phyloP scores from a whole-genome alignment of 1,284 basidiomycete genomes.

The Cutaneotrichosporon mucoides region DNA sequence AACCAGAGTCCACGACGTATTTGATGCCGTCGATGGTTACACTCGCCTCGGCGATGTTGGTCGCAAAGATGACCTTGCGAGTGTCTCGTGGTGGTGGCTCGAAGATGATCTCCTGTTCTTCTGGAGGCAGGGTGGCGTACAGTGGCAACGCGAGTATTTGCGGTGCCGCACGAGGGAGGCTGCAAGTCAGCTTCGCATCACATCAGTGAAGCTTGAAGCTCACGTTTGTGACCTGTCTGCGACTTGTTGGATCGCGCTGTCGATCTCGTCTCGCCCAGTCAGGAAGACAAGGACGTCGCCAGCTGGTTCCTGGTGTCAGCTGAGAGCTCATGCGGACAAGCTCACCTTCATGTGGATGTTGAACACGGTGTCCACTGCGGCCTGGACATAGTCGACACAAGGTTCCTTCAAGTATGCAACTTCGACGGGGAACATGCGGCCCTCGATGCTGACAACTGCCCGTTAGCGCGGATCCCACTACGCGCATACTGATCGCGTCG shows the following conservation, averaged over 20 bases:
- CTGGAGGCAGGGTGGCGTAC: slow-evolving; percentile 78
- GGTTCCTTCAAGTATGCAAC: slow-evolving; percentile 71
- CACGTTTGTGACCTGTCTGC: slow-evolving; percentile 72
- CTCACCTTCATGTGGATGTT: slow-evolving; percentile 77
- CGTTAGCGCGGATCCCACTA: slow-evolving; percentile 5
- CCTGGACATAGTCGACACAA: slow-evolving; percentile 71
- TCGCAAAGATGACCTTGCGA: slow-evolving; percentile 87
- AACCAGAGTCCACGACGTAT: slow-evolving; percentile 92
- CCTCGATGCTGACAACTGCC: slow-evolving; percentile 81
- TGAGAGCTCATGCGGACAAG: neutral
- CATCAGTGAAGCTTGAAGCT: slow-evolving; percentile 21
- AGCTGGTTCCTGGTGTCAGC: slow-evolving; percentile 57
- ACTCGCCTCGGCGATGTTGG: slow-evolving; percentile 96
- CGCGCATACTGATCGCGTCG: slow-evolving; percentile 44
- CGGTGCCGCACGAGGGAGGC: slow-evolving; percentile 61
- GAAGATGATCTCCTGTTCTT: slow-evolving; percentile 84
- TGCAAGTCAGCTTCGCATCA: slow-evolving; percentile 35
- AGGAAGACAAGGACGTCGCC: slow-evolving; percentile 93
- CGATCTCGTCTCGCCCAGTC: slow-evolving; percentile 94
- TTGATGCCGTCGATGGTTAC: slow-evolving; percentile 94
- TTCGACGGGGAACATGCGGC: slow-evolving; percentile 87
- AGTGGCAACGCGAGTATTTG: slow-evolving; percentile 69
- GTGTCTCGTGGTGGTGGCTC: slow-evolving; percentile 65
- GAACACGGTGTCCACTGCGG: slow-evolving; percentile 78
- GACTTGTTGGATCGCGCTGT: slow-evolving; percentile 74